Base-by-base conservation (phyloP, 768 basidiomycete genomes). In the Mycena indigotica region DNA sequence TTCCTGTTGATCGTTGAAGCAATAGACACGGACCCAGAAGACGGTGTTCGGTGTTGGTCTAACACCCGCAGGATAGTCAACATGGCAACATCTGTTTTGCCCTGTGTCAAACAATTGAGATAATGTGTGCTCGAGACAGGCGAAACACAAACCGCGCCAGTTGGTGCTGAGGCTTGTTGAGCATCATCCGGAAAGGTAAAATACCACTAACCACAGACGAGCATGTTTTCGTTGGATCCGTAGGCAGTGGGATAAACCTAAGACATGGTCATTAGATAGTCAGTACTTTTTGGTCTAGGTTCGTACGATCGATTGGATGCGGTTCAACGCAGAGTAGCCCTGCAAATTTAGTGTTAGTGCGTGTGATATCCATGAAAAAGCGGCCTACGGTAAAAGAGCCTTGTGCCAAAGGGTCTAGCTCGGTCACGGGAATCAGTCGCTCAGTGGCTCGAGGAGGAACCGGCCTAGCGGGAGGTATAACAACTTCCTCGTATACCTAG, bases 1-100 rank as follows among this genome's bases (percentile, higher is more conserved):
- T 91, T 80, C 28, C 80, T 78, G 57, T 84, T 70, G 53, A 96
- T 89, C 4, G 82, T 77, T 2, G 79, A 69, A 10, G 75, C 73
- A 5, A 84, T 65, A 28, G 73, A 66, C 41, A 53, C 69, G 52
- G 67, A 73, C 8, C 56, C 65, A 30, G 67, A 69, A 3, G 64
- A 56, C 23, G 67, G 54, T 25, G 67, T 61, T 12, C 74, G 68
- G 69, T 96, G 83, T 65, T 94, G 93, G 49, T 86, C 77, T 45
- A 98, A 75, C 26, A 95, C 91, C 28, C 95, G 91, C 46, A 99
- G 82, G 59, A 99, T 89, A 3, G 93, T 82, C 67, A 99, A 80
- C 85, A 98, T 90, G 0, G 97, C 97, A 0, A 99, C 89, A 72
- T 99, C 97, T 0, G 97, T 99, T 92, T 99, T 99, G 73, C 97